These are phyloP conservation scores for Lactarius hengduanensis DNA, from an alignment of 768 basidiomycete species.

Conservation along the genomic window DNA sequence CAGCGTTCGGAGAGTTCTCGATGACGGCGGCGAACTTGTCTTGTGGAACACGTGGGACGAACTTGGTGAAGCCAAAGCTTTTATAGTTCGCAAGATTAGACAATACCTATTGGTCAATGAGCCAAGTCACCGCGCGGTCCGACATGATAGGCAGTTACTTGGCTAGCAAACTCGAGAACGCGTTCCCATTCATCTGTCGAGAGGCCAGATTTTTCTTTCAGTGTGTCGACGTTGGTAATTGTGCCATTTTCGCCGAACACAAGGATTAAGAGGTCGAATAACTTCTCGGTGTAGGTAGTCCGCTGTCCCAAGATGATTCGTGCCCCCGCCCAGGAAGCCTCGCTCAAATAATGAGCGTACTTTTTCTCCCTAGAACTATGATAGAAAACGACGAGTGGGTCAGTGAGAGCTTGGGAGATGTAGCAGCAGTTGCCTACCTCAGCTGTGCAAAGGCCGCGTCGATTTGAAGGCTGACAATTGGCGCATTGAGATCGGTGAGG, in stretches of 20 bases:
- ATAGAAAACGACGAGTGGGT: background rate
- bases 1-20: slow-evolving; percentile 55
- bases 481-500: slow-evolving; percentile 70
- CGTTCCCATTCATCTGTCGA: slow-evolving; percentile 63
- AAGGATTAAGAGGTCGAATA: slow-evolving; percentile 70
- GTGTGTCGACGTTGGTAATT: slow-evolving; percentile 52
- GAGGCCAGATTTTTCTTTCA: slow-evolving; percentile 56
- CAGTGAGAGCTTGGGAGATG: background rate
- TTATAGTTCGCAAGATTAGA: slow-evolving; percentile 74
- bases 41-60: slow-evolving; percentile 66
- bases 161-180: slow-evolving; percentile 67
- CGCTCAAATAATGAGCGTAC: slow-evolving; percentile 69
- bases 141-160: slow-evolving; percentile 46
- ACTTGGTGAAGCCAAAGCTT: slow-evolving; percentile 83
- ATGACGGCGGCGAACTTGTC: slow-evolving; percentile 65
- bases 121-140: background rate
- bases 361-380: slow-evolving; percentile 69
- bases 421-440: slow-evolving; percentile 42
- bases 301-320: slow-evolving; percentile 84
- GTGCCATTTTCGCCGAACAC: slow-evolving; percentile 61
- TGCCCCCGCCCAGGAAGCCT: slow-evolving; percentile 82
- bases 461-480: slow-evolving; percentile 70
- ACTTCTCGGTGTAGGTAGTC: slow-evolving; percentile 64
- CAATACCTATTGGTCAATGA: slow-evolving; percentile 39
- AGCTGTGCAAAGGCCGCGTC: slow-evolving; percentile 66